Evolutionary conservation across 2,329 filamentous ascomycete genomes (phyloP), one percentile per base, ranked within the genome.

Genomic region (Herpomyces periplanetae): DNA sequence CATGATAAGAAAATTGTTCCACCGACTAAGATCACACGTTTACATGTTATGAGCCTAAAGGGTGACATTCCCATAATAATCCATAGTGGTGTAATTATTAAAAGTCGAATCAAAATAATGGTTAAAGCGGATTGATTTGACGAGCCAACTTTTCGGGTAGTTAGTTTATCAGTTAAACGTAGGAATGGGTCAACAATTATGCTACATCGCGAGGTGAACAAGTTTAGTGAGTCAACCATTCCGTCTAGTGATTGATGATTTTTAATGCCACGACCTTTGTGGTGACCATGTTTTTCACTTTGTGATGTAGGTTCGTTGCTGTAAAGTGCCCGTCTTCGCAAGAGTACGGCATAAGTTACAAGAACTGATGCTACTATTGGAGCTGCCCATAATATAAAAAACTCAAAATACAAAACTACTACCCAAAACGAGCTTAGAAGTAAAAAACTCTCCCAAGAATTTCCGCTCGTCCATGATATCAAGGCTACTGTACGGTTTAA

Each of bases 231-330:
- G 29, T 91, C 73, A 22, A 96, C 65, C 24, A 96, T 96, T 41
- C 96, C 80, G 35, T 96, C 80, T 20, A 96, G 41, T 19, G 71
- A 88, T 44, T 88, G 88, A 31, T 87, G 68, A n/a, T n/a, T n/a
- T n/a, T n/a, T n/a, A n/a, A n/a, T n/a, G n/a, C n/a, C n/a, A n/a
- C n/a, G n/a, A n/a, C n/a, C n/a, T n/a, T n/a, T n/a, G n/a, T n/a
- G n/a, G n/a, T n/a, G n/a, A n/a, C n/a, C n/a, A 30, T 80, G 66
- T 23, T 62, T 59, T 16, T 59, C 61, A 24, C 50, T 57, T 4
- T 49, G 53, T 14, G 71, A 85, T 20, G 88, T 42, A 3, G 73
- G 71, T n/a, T n/a, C n/a, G n/a, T n/a, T n/a, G 24, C 71, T 87
- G 37, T 73, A 91, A n/a, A n/a, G n/a, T n/a, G n/a, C n/a, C n/a